Base-by-base conservation (phyloP, 1,284 basidiomycete genomes). In the Porodaedalea pini region DNA sequence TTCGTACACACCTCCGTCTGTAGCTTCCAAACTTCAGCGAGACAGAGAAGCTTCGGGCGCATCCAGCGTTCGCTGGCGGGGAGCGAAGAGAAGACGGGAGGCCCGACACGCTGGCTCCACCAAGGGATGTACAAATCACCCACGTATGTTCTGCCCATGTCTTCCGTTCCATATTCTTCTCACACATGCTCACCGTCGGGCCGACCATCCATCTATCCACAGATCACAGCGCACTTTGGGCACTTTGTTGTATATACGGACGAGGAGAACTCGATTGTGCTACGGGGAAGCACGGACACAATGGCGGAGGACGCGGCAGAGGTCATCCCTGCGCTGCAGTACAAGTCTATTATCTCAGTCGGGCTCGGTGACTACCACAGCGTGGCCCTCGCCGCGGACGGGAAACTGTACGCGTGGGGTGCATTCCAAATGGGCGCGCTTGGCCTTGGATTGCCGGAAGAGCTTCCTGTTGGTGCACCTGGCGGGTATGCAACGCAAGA, bases 301-400 rank as follows among this genome's bases (percentile, higher is more conserved):
- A 69, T 69, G 32, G 61, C 68, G 25, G 70, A 71, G 17, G 73
- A 75, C 43, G 65, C 66, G 43, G 88, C 92, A 2, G 76, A 77
- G 32, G 73, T 90, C 59, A 77, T 90, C 2, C 85, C 88, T 0
- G 79, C 77, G 21, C 73, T 96, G 19, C 90, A 94, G 64, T 79
- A 87, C 63, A 79, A 75, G 60, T 76, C 78, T 39, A 80, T 95
- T 56, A 93, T 95, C 61, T 90, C 90, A 56, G 85, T 94, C 56
- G 85, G 87, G 7, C 78, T 93, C 47, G 94, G 94, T 3, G 93
- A 97, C 70, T 95, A 94, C 70, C 94, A 97, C 73, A 86, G 77
- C 65, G 90, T 86, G 25, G 93, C 94, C 0, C 76, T 97, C 61
- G 94, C 92, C 1, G 76, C 81, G 40, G 71, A 77, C 25, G 94